Conservation (phyloP, 805 yeast genomes). For the Hanseniaspora hatyaiensis region DNA sequence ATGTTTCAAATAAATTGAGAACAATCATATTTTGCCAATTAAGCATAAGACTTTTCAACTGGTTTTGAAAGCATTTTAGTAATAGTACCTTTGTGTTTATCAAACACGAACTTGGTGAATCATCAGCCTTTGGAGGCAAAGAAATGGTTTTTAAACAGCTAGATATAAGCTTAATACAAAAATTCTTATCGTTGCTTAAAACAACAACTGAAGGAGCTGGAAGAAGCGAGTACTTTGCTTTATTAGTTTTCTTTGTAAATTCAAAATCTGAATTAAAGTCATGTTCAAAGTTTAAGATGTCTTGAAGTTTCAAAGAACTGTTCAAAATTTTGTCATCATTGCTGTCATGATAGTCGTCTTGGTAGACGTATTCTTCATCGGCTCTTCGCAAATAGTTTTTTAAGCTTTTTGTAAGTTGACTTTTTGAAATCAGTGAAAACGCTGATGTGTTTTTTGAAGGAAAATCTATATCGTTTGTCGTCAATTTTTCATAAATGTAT, state of each 20-base stretch:
- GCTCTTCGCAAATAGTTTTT: not conserved
- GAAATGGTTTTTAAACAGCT: slow-evolving; percentile 7
- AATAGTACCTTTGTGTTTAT: not conserved
- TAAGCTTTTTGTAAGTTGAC: not conserved
- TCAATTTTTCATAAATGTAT: slow-evolving; percentile 8
- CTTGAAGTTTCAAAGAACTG: not conserved
- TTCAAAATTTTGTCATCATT: slow-evolving; percentile 13
- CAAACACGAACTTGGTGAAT: not conserved
- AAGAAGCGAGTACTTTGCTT: slow-evolving; percentile 1
- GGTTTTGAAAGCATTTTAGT: slow-evolving; percentile 4
- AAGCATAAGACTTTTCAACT: not conserved
- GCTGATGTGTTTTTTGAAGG: not conserved
- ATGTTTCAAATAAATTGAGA: not conserved
- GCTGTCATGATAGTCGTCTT: not conserved
- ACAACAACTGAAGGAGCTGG: not conserved
- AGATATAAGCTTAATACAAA: slow-evolving; percentile 8
- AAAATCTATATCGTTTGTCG: not conserved
- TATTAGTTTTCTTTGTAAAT: not conserved
- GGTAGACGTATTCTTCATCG: not conserved
- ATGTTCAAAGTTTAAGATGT: not conserved
- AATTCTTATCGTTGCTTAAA: slow-evolving; percentile 12
- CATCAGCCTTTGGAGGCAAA: not conserved
- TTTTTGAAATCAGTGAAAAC: not conserved
- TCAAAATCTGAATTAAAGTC: slow-evolving; percentile 1
- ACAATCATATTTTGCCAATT: slow-evolving; percentile 7